phyloP scores from a whole-genome alignment of 1,139 yeast species.

The Blastobotrys ciferrii region DNA sequence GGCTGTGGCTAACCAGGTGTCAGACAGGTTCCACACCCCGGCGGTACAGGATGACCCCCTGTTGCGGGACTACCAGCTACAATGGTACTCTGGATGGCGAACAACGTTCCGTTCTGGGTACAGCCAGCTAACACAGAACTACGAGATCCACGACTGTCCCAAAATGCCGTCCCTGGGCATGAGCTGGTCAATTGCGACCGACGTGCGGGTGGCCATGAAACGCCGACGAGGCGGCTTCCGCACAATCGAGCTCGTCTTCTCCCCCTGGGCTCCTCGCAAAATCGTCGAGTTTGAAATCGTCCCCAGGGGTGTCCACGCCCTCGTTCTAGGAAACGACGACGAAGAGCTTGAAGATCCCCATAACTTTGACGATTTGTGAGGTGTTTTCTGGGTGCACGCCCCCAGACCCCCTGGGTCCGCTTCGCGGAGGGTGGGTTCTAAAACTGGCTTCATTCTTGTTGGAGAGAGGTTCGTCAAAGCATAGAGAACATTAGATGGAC shows the following conservation, averaged over 20 bases:
- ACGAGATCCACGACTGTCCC: conserved; percentile 6
- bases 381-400: not conserved
- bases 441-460: no score
- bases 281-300: conserved; percentile 21
- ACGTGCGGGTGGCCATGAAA: conserved; percentile 41
- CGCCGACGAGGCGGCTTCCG: conserved; percentile 35
- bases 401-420: no score
- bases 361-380: not conserved
- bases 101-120: conserved; percentile 3
- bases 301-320: conserved; percentile 11
- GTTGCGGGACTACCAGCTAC: conserved; percentile 61
- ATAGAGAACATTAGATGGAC: no score
- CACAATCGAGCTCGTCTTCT: conserved; percentile 41
- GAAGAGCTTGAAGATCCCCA: conserved; percentile 5
- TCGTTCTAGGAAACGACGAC: conserved; percentile 7
- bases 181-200: conserved; percentile 44
- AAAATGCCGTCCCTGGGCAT: conserved; percentile 43
- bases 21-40: conserved; percentile 44
- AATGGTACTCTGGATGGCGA: conserved; percentile 74
- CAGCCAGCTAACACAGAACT: conserved; percentile 3
- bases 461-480: no score
- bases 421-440: no score
- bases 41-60: conserved; percentile 24
- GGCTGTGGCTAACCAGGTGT: conserved; percentile 77
- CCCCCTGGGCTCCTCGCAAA: conserved; percentile 29